A percentile compares a stretch with the other conserved stretches of the same genome.
These are phyloP conservation scores for Didymella glomerata DNA, from an alignment of 2,329 filamentous ascomycete genomes.

Conservation along the genomic window DNA sequence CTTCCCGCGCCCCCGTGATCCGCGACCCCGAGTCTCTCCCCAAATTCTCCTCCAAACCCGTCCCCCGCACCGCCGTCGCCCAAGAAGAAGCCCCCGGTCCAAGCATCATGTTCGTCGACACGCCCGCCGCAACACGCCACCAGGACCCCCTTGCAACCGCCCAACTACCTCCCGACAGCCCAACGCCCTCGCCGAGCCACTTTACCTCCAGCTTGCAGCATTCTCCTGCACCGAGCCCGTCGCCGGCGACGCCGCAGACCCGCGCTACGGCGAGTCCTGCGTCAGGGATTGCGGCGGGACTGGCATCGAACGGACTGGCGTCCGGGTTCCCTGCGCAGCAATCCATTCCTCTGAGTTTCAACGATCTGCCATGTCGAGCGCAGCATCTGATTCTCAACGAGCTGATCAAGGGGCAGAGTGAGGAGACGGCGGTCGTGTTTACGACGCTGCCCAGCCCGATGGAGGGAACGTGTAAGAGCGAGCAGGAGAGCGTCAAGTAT, in stretches of 20 bases:
- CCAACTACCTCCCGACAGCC: not conserved
- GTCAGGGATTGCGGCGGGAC: not conserved
- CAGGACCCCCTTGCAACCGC: constrained; percentile 34
- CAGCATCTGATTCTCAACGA: constrained; percentile 90
- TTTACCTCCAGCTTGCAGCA: constrained; percentile 11
- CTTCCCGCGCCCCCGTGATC: constrained; percentile 56
- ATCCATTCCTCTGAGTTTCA: constrained; percentile 78
- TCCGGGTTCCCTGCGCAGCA: constrained; percentile 65
- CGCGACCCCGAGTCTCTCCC: constrained; percentile 63
- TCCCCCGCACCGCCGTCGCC: constrained; percentile 74
- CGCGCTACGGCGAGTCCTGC: constrained; percentile 2
- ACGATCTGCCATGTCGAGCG: constrained; percentile 82
- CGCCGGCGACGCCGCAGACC: constrained; percentile 5
- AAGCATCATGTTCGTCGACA: constrained; percentile 77
- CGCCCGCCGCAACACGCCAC: constrained; percentile 29
- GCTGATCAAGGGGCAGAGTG: constrained; percentile 65
- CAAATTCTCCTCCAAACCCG: constrained; percentile 76
- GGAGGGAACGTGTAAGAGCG: constrained; percentile 76
- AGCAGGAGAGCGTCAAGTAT: constrained; percentile 75
- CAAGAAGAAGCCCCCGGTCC: constrained; percentile 70
- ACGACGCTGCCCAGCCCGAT: constrained; percentile 84
- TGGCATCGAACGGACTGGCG: constrained; percentile 22
- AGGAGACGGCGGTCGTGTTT: constrained; percentile 75
- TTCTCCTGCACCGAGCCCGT: constrained; percentile 7
- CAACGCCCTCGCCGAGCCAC: constrained; percentile 11